phyloP scores from a whole-genome alignment of 257 asterid genomes.

The Rauvolfia tetraphylla region DNA sequence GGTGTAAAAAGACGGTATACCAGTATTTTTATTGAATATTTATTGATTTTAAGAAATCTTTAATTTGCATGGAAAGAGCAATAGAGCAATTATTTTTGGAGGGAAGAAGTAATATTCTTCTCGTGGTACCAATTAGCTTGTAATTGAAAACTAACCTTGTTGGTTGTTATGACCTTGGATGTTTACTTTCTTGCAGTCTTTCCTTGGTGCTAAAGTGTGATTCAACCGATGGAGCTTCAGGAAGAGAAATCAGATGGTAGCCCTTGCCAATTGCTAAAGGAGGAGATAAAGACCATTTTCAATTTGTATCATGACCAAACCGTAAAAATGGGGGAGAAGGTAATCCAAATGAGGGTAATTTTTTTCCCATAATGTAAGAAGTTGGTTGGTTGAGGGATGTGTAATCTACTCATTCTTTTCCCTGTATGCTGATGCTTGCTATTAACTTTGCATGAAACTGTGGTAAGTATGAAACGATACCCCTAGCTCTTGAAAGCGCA shows the following conservation, averaged over 20 bases:
- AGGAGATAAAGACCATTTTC: background rate
- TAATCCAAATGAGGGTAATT: background rate
- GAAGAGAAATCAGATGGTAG: too few species aligned
- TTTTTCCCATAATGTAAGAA: background rate
- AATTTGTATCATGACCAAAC: background rate
- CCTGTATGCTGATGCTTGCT: background rate
- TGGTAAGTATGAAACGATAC: background rate
- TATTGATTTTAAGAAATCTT: too few species aligned
- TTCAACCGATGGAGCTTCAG: too few species aligned
- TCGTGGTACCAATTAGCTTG: background rate
- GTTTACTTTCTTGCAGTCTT: slow-evolving; percentile 11
- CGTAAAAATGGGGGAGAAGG: background rate
- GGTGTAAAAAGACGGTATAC: too few species aligned
- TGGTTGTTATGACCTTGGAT: background rate
- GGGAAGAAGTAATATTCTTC: background rate
- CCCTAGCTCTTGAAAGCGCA: background rate
- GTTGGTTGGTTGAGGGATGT: background rate
- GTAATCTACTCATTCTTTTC: background rate
- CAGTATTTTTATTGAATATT: too few species aligned
- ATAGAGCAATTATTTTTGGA: too few species aligned
- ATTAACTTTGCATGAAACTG: slow-evolving; percentile 1
- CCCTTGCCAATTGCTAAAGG: background rate
- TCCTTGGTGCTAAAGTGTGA: slow-evolving; percentile 12
- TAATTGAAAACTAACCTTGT: background rate
- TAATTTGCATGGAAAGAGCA: too few species aligned